Percentiles rank a stretch among this genome's conserved stretches.
Evolutionary conservation across 75 land plant species (phyloP).

Genomic region (Ceratopteris richardii): DNA sequence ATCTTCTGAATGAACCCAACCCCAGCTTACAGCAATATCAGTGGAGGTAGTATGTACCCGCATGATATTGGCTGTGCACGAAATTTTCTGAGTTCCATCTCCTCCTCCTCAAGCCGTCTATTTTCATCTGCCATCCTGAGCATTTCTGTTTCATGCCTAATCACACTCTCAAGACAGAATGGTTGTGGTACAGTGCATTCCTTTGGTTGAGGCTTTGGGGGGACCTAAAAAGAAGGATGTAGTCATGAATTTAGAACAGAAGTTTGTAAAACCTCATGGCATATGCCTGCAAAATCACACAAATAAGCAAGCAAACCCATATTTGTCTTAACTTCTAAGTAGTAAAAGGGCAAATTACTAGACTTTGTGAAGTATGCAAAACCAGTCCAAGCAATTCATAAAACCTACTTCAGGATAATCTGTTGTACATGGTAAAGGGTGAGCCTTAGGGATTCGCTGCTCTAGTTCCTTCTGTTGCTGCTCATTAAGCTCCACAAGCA

Average conservation of each 20-base stretch:
- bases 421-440: slow-evolving; percentile 82
- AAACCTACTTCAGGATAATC: slow-evolving; percentile 72
- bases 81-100: slow-evolving; percentile 57
- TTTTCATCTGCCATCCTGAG: slow-evolving; percentile 64
- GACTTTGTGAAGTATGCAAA: no score
- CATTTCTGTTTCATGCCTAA: slow-evolving; percentile 81
- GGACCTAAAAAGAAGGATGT: slow-evolving; percentile 36
- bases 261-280: no score
- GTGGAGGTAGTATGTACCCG: no score
- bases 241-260: no score
- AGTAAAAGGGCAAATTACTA: no score
- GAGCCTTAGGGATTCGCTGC: slow-evolving; percentile 73
- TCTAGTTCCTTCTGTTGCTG: slow-evolving; percentile 53
- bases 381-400: no score
- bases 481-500: slow-evolving; percentile 43
- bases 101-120: slow-evolving; percentile 51
- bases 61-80: slow-evolving; percentile 78
- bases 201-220: slow-evolving; percentile 86
- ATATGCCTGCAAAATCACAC: no score
- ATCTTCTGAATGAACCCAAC: no score
- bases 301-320: no score
- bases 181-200: slow-evolving; percentile 79
- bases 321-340: no score
- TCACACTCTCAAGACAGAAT: slow-evolving; percentile 71
- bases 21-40: no score